Evolutionary conservation across 768 basidiomycete species (phyloP).

Genomic region (Naematelia aurantialba): DNA sequence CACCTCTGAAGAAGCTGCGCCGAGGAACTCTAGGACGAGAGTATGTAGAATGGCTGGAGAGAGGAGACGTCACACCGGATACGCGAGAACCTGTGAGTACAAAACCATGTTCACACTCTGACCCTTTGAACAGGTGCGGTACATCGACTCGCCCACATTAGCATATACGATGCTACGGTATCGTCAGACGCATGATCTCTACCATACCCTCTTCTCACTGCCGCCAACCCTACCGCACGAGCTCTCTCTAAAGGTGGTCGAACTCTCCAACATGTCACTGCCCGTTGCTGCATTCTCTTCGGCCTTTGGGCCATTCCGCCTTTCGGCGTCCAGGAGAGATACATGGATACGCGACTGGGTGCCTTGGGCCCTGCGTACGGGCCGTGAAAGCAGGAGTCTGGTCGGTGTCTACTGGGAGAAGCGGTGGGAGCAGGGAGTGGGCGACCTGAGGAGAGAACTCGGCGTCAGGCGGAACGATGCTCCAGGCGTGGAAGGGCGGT

Average conservation of each 20-base stretch:
- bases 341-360: conserved; percentile 75
- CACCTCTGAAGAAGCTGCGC: conserved; percentile 62
- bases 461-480: conserved; percentile 57
- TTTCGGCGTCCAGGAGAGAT: conserved; percentile 58
- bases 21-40: conserved; percentile 79
- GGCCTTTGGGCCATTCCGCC: conserved; percentile 70
- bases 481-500: conserved; percentile 68
- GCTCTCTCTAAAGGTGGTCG: conserved; percentile 89
- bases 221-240: conserved; percentile 89
- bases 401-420: conserved; percentile 96
- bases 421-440: conserved; percentile 78
- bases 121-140: conserved; percentile 66
- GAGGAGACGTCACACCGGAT: conserved; percentile 86
- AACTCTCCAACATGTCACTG: conserved; percentile 84
- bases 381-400: conserved; percentile 67
- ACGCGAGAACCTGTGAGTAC: conserved; percentile 76
- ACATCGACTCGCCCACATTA: conserved; percentile 88
- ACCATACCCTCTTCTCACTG: conserved; percentile 83
- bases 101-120: background rate
- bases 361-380: conserved; percentile 87
- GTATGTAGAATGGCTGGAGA: conserved; percentile 84
- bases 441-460: conserved; percentile 77
- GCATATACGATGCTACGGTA: conserved; percentile 98
- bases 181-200: conserved; percentile 96
- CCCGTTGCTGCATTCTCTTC: conserved; percentile 82